Evolutionary conservation across 352 stramenopile genomes (phyloP), one percentile per base, ranked within the genome.

Genomic region (Phytopythium montanum): DNA sequence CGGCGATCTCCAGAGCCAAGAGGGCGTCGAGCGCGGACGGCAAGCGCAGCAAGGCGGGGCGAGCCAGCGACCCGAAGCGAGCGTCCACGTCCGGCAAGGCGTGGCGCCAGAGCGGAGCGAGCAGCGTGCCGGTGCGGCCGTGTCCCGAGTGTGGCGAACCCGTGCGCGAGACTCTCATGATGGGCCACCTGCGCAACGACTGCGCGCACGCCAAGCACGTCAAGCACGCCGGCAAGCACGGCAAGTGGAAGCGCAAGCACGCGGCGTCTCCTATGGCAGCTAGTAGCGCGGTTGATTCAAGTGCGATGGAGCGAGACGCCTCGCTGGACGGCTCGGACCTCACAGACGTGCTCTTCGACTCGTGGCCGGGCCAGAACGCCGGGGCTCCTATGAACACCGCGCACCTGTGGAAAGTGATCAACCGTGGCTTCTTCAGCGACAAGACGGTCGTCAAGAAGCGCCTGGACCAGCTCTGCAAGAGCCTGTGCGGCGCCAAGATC

Each of bases 321-420:
- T 49, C 34, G 55, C 5, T 59, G 29, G 29, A 42, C 53, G 53
- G 25, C 36, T 59, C 64, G 14, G 80, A 93, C 58, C 42, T 91
- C 26, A 73, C 79, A 18, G 86, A 91, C 38, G 76, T 92, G 10
- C 64, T 96, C n/a, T 96, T 93, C 58, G 76, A 74, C 2, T 85
- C 82, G 14, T 96, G 87, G 87, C 85, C 85, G 0, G 82, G 82
- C 3, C 79, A 94, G 59, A 79, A 67, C 39, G 79, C 80, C 29
- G 87, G 87, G 0, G 79, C 70, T 21, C 69, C 79, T 0, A 84
- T 96, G 71, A 79, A 94, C 49, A 81, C 84, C 28, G 87, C 85
- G 23, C 75, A 85, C 60, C 86, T 94, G 46, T 96, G 87, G 87
- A 82, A 77, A 34, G 68, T 90, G 19, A 58, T 96, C 18, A 72